Percentiles rank a stretch among this genome's conserved stretches.
Evolutionary conservation across 306 rosid genomes (phyloP).

Genomic region (Gynostemma pentaphyllum): DNA sequence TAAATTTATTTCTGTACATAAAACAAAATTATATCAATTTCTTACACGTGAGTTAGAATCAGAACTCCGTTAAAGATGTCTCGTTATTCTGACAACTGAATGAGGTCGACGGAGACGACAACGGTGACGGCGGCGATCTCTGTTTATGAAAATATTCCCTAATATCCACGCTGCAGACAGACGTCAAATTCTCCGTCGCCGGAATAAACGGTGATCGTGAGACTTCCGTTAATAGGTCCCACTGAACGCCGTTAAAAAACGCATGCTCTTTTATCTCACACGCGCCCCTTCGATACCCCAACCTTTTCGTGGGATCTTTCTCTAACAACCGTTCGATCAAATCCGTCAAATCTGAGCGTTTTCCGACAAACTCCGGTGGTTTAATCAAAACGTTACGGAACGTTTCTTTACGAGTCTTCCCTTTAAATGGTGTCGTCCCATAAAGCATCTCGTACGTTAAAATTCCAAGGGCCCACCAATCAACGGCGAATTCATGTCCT

Average conservation of each 20-base stretch:
- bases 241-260: constrained; percentile 64
- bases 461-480: constrained; percentile 92
- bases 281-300: constrained; percentile 66
- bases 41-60: constrained; percentile 29
- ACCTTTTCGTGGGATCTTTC: constrained; percentile 60
- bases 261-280: constrained; percentile 67
- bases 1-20: constrained; percentile 4
- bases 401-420: constrained; percentile 67
- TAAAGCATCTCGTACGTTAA: constrained; percentile 68
- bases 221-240: constrained; percentile 72
- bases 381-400: constrained; percentile 51
- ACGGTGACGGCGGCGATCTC: constrained; percentile 50
- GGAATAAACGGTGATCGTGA: constrained; percentile 79
- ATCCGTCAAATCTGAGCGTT: constrained; percentile 48
- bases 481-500: constrained; percentile 90
- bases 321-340: constrained; percentile 48
- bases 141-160: constrained; percentile 38
- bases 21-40: constrained; percentile 10
- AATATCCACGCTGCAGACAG: constrained; percentile 22
- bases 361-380: constrained; percentile 52
- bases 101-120: constrained; percentile 23
- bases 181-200: not conserved
- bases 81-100: constrained; percentile 10
- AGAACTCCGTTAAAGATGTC: constrained; percentile 30
- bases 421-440: constrained; percentile 93